Evolutionary conservation across 2,329 filamentous ascomycete genomes (phyloP).

Genomic region (Lachnellula subtilissima): DNA sequence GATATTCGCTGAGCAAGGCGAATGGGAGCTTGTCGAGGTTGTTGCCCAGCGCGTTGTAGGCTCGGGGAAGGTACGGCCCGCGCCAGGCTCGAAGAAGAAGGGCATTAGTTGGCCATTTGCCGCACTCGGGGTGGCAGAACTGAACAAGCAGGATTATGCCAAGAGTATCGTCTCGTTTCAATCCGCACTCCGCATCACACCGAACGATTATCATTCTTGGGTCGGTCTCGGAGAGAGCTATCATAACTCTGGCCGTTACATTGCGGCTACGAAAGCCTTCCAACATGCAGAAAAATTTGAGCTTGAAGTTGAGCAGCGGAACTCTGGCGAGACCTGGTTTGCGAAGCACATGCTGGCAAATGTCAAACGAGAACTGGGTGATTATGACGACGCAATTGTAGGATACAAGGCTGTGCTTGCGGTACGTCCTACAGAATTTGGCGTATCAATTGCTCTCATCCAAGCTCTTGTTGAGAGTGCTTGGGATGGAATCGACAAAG

Average conservation of each 20-base stretch:
- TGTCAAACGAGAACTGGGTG: conserved; percentile 85
- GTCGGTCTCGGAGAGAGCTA: conserved; percentile 97
- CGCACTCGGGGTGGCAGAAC: conserved; percentile 85
- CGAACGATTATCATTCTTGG: conserved; percentile 90
- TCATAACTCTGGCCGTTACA: conserved; percentile 85
- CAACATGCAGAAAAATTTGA: conserved; percentile 77
- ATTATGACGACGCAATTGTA: conserved; percentile 75
- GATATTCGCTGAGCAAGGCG: conserved; percentile 80
- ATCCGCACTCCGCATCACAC: conserved; percentile 75
- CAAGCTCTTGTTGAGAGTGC: conserved; percentile 84
- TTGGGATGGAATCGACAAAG: conserved; percentile 71
- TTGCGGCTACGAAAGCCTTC: conserved; percentile 91
- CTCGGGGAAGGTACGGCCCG: conserved; percentile 85
- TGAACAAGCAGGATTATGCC: conserved; percentile 88
- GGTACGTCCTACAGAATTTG: conserved; percentile 68
- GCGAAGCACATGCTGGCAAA: conserved; percentile 96
- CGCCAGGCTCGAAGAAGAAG: conserved; percentile 88
- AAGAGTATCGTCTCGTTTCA: conserved; percentile 91
- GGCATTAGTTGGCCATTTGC: conserved; percentile 95
- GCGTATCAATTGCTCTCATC: conserved; percentile 79
- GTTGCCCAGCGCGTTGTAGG: conserved; percentile 87
- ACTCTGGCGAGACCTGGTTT: conserved; percentile 77
- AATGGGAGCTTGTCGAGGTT: conserved; percentile 95
- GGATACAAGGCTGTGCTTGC: conserved; percentile 71
- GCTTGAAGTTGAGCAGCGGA: conserved; percentile 47